Conservation (phyloP, 2,329 filamentous ascomycete species). For the Colletotrichum cereale region DNA sequence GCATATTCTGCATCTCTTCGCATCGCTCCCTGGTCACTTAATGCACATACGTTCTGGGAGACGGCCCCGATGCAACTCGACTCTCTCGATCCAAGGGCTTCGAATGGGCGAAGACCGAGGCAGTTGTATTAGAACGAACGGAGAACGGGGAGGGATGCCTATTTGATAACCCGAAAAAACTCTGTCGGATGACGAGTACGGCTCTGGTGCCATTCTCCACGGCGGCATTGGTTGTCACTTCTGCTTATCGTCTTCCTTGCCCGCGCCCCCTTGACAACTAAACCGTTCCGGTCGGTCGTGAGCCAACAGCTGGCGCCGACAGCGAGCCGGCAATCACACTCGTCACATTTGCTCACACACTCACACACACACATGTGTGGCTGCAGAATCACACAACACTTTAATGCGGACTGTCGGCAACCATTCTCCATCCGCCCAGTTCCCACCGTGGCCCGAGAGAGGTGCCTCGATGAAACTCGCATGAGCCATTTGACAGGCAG, state of each 20-base stretch:
- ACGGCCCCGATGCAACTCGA: conserved; percentile 27
- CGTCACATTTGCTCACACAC: conserved; percentile 5
- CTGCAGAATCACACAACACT: conserved; percentile 15
- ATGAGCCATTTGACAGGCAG: conserved; percentile 29
- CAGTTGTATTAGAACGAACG: neutral
- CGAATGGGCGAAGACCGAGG: neutral
- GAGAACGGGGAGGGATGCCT: neutral
- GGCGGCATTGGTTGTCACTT: conserved; percentile 18
- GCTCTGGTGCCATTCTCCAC: neutral
- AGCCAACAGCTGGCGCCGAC: conserved; percentile 22
- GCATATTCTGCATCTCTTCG: conserved; percentile 7
- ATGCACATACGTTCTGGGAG: conserved; percentile 22
- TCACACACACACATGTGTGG: neutral
- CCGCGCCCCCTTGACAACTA: neutral
- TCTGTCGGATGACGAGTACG: conserved; percentile 11
- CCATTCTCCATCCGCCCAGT: conserved; percentile 23
- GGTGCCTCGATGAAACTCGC: conserved; percentile 34
- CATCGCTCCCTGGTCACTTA: conserved; percentile 8
- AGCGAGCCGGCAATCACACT: conserved; percentile 15
- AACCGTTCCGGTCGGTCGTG: neutral
- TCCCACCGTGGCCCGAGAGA: conserved; percentile 25
- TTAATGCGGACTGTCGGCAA: conserved; percentile 24
- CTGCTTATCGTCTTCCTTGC: neutral
- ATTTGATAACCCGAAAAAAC: conserved; percentile 17
- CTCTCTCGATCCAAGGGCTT: conserved; percentile 2